phyloP scores from a whole-genome alignment of 345 rosid genomes.

The Salix viminalis region DNA sequence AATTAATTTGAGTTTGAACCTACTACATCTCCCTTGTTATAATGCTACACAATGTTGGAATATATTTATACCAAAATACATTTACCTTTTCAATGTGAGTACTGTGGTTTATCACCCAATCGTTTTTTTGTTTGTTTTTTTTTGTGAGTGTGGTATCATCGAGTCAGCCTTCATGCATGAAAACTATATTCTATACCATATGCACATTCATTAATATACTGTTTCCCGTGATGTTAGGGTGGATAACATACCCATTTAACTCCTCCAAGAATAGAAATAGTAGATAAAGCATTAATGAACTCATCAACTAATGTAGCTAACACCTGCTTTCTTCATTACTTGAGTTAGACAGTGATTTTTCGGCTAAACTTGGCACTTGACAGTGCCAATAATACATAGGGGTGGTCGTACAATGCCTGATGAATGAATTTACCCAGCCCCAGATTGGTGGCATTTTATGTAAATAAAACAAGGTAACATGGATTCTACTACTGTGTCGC shows the following conservation, averaged over 20 bases:
- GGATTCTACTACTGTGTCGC: conserved; percentile 2
- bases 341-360: not conserved
- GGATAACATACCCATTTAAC: not conserved
- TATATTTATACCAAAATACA: no score
- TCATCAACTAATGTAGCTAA: not conserved
- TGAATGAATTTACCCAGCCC: not conserved
- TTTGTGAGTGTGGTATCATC: no score
- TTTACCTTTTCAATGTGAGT: no score
- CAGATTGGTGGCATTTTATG: not conserved
- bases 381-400: not conserved
- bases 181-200: no score
- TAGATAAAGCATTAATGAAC: not conserved
- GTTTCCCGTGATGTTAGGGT: no score
- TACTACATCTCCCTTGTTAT: no score
- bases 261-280: not conserved
- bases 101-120: no score
- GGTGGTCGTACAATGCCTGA: not conserved
- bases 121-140: no score
- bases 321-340: not conserved
- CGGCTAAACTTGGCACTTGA: not conserved
- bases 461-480: not conserved
- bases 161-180: no score
- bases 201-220: no score
- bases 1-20: no score
- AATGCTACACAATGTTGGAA: no score